Base-by-base conservation (phyloP, 768 basidiomycete species). In the Mycena vulgaris region DNA sequence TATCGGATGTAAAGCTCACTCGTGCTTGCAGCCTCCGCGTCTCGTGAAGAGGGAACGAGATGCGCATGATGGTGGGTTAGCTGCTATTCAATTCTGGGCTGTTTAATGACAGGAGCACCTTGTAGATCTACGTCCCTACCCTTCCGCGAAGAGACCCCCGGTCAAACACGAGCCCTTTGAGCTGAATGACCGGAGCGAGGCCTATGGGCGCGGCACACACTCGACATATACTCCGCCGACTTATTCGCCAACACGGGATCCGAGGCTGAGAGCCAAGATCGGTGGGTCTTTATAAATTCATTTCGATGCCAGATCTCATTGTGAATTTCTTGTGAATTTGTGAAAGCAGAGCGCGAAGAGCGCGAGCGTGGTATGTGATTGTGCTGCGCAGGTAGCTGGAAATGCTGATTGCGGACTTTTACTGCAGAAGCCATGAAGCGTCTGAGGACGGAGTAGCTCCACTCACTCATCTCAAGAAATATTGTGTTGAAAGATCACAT, bases 1-100 rank as follows among this genome's bases (percentile, higher is more conserved):
- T 13, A 31, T 21, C 6, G 9, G 35, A 35, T 39, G 35, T 3
- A 1, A 23, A 4, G 14, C n/a, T 28, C 30, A 28, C 52, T 57
- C 52, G 48, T 55, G 4, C 17, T 17, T n/a, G 17, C 28, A 61
- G 66, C 51, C 51, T 30, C 31, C 59, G 0, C 59, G 21, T 7
- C 28, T 51, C 13, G 30, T 68, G 0, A 68, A 68, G 42, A 59
- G 66, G 16, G 66, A 68, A 27, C 59, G 59, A 0, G 66, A 67
- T 33, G 21, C 3, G 16, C 31, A 47, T 5, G 45, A 56, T 14
- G 66, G 59, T 56, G 47, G 13, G 51, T 8, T 39, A 16, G 3
- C n/a, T n/a, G n/a, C n/a, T n/a, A n/a, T n/a, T n/a, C n/a, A n/a
- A n/a, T n/a, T n/a, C n/a, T n/a, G n/a, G n/a, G n/a, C n/a, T n/a